Evolutionary conservation across 192 early-diverging fungal species (phyloP).

Genomic region (Dispira simplex): DNA sequence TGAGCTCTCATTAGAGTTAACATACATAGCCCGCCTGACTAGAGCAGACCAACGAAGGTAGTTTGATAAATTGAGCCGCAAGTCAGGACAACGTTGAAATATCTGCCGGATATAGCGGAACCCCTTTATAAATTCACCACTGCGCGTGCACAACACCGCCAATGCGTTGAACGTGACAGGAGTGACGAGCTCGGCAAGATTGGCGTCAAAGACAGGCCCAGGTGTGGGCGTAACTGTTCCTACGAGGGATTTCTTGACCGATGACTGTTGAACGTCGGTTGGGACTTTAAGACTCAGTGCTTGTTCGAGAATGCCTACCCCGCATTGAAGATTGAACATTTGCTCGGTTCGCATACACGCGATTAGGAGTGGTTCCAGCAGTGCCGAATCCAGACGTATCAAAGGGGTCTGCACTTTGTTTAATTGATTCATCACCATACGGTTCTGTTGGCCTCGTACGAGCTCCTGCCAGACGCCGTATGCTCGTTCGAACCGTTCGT

Average conservation of each 20-base stretch:
- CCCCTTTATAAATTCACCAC: background rate
- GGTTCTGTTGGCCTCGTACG: background rate
- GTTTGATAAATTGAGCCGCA: too few species aligned
- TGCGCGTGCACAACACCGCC: background rate
- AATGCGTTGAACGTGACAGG: background rate
- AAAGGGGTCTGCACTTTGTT: conserved; percentile 1
- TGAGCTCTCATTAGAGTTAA: too few species aligned
- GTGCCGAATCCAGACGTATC: background rate
- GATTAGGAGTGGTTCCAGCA: background rate
- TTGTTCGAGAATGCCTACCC: background rate
- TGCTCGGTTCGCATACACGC: background rate
- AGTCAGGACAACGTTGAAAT: too few species aligned
- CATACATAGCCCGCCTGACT: too few species aligned
- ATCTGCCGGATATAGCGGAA: too few species aligned
- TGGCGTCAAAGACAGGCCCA: background rate
- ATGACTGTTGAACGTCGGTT: background rate
- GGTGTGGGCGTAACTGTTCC: background rate
- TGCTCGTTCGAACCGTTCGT: too few species aligned
- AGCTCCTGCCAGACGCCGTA: too few species aligned
- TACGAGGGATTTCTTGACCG: too few species aligned
- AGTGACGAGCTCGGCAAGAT: background rate
- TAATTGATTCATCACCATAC: background rate
- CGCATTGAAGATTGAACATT: background rate
- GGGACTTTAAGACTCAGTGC: background rate
- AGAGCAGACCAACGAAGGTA: too few species aligned